Conservation (phyloP, 1,139 yeast genomes). For the Pneumocystis wakefieldiae region DNA sequence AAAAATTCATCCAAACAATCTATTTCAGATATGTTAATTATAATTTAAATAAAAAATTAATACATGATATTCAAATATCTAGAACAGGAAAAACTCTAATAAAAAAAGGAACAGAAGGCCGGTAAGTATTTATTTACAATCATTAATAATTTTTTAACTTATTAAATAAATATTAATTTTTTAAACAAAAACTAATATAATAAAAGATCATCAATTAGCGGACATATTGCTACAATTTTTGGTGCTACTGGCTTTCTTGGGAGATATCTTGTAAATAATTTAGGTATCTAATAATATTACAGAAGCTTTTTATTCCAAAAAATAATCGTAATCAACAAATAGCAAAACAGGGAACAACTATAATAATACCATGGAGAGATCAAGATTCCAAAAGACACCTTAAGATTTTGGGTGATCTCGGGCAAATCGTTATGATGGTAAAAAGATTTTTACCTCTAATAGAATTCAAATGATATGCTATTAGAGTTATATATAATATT, state of each 20-base stretch:
- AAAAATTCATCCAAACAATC: not conserved
- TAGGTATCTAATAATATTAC: conserved; percentile 20
- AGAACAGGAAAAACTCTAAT: conserved; percentile 59
- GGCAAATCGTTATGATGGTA: conserved; percentile 38
- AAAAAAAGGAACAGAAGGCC: conserved; percentile 61
- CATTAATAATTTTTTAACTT: not conserved
- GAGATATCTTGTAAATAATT: conserved; percentile 50
- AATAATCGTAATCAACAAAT: conserved; percentile 4
- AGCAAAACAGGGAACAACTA: conserved; percentile 68
- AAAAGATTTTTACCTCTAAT: not conserved
- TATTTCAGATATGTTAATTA: not conserved
- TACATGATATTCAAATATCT: conserved; percentile 58
- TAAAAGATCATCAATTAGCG: conserved; percentile 65
- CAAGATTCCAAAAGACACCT: conserved; percentile 66
- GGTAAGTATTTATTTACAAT: conserved; percentile 14
- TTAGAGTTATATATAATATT: conserved; percentile 23
- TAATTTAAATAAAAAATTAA: conserved; percentile 18
- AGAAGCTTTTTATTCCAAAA: not conserved
- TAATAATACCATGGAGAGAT: conserved; percentile 67
- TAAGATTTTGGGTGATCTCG: conserved; percentile 74
- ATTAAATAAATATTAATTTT: not conserved
- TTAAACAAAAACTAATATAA: not conserved
- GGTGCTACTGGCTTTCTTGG: conserved; percentile 77
- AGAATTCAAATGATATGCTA: not conserved
- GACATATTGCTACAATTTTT: conserved; percentile 77